Evolutionary conservation across 1,139 yeast genomes (phyloP), one percentile per base, ranked within the genome.

Genomic region (Citeromyces siamensis): DNA sequence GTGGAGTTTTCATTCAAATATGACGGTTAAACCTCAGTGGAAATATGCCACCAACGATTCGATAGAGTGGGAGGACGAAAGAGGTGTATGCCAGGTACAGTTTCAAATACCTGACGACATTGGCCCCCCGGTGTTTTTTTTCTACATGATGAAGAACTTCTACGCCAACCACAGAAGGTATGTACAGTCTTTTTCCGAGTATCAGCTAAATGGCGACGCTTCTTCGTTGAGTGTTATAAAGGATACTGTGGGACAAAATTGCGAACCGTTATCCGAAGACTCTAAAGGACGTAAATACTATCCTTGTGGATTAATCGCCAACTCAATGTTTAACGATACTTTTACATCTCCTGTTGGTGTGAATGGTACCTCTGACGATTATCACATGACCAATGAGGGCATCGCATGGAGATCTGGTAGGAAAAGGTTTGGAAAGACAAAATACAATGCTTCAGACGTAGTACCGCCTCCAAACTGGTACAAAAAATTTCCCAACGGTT

Each of bases 381-480:
- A 73, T 57, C 47, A 46, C 19, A 67, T 90, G 71, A 69, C 86
- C 8, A 68, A 71, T 42, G 58, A 69, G 34, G 88, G 82, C 10
- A 88, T 86, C 40, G 81, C 97, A 0, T 90, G 98, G 98, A 52
- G 77, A 2, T 71, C 86, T 4, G 95, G 88, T 54, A 68, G 71
- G 36, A 62, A 78, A 45, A 70, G 94, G 42, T 88, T 78, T 64
- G 75, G 81, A 60, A 82, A 78, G 56, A 86, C 98, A 2, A 52
- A 59, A 38, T 93, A 90, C 60, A 63, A 66, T 42, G 65, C 76
- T 21, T 56, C 69, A 9, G 79, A 88, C 19, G 83, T 90, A 39
- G 93, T 73, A 1, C 98, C 98, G 8, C 98, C 98, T 7, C 97
- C 95, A 48, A 85, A 85, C 60, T 90, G 98, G 98, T 62, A 63